phyloP scores from a whole-genome alignment of 805 yeast species.

The Yarrowia sp. region DNA sequence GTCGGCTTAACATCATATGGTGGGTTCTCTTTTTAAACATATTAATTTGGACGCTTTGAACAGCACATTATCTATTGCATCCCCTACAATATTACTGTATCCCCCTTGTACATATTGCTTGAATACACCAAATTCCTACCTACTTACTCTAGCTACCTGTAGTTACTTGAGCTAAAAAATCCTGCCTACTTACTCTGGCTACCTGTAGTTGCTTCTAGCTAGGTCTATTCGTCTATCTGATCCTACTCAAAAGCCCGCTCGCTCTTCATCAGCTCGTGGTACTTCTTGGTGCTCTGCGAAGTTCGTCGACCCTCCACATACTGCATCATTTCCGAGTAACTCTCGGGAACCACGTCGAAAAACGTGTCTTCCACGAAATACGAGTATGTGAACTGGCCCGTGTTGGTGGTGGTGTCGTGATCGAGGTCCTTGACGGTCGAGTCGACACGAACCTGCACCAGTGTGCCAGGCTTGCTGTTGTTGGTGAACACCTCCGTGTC shows the following conservation, averaged over 20 bases:
- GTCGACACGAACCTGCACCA: constrained; percentile 86
- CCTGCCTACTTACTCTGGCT: too few relatives aligned
- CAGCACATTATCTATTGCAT: too few relatives aligned
- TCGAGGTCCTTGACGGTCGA: constrained; percentile 70
- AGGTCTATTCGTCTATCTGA: too few relatives aligned
- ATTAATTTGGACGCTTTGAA: too few relatives aligned
- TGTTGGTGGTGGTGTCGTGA: constrained; percentile 56
- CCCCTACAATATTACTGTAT: too few relatives aligned
- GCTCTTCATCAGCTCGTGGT: constrained; percentile 17
- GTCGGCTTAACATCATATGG: too few relatives aligned
- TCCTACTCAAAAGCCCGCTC: background rate
- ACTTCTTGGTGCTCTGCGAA: constrained; percentile 60
- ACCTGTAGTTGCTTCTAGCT: too few relatives aligned
- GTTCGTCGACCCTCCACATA: constrained; percentile 88
- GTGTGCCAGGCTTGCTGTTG: constrained; percentile 53
- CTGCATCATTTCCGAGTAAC: constrained; percentile 89
- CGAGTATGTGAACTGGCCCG: constrained; percentile 86
- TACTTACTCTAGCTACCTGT: too few relatives aligned
- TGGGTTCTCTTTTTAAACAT: too few relatives aligned
- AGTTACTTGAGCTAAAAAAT: too few relatives aligned
- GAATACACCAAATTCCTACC: too few relatives aligned
- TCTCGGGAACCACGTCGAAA: constrained; percentile 76
- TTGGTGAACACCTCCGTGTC: constrained; percentile 13
- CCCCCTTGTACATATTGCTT: too few relatives aligned
- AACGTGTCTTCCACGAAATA: constrained; percentile 69